These are phyloP conservation scores for Apiospora sp. DNA, from an alignment of 2,329 filamentous ascomycete genomes.

Conservation along the genomic window DNA sequence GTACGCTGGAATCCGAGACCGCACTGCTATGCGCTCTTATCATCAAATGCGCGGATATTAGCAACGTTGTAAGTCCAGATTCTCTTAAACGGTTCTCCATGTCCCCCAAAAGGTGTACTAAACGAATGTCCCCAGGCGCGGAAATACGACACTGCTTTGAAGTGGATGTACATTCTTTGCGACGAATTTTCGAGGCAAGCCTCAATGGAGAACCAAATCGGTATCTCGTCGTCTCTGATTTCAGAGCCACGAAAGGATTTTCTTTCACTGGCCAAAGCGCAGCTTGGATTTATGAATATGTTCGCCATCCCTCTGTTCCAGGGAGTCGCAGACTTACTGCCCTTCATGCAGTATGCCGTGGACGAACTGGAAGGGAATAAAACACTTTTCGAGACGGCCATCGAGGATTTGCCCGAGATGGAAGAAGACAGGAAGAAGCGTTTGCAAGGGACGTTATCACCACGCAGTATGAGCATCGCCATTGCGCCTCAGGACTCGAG, in stretches of 20 bases:
- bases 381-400: slow-evolving; percentile 72
- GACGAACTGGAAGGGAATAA: slow-evolving; percentile 83
- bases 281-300: slow-evolving; percentile 96
- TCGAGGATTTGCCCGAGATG: slow-evolving; percentile 68
- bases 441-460: slow-evolving; percentile 51
- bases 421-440: slow-evolving; percentile 47
- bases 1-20: slow-evolving; percentile 78
- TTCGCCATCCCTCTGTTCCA: slow-evolving; percentile 94
- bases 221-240: slow-evolving; percentile 87
- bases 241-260: slow-evolving; percentile 84
- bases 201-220: slow-evolving; percentile 86
- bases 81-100: too few species aligned
- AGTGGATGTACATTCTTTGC: slow-evolving; percentile 94
- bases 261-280: slow-evolving; percentile 82
- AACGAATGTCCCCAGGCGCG: slow-evolving; percentile 68
- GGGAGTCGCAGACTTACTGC: slow-evolving; percentile 85
- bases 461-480: slow-evolving; percentile 53
- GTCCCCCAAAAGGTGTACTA: not conserved
- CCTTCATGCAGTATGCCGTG: slow-evolving; percentile 83
- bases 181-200: slow-evolving; percentile 95
- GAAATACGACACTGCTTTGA: slow-evolving; percentile 79
- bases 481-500: slow-evolving; percentile 36
- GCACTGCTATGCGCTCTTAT: slow-evolving; percentile 86
- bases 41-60: slow-evolving; percentile 98
- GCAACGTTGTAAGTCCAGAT: slow-evolving; percentile 81